phyloP scores from a whole-genome alignment of 2,329 filamentous ascomycete species.

The Pochonia chlamydosporia region DNA sequence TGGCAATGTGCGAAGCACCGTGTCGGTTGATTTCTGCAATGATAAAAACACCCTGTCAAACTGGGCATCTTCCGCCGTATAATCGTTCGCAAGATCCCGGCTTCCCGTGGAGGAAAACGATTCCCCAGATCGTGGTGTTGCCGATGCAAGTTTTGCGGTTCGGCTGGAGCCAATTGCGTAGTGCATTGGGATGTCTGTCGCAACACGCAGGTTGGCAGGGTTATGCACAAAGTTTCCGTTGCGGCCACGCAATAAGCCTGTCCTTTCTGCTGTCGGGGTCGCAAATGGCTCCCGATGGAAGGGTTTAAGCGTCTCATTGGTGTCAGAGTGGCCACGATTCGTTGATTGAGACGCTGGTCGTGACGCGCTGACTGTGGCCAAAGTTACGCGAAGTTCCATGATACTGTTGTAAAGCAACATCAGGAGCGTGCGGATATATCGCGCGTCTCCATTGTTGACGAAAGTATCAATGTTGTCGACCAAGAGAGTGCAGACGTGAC shows the following conservation, averaged over 20 bases:
- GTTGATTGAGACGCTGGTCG: constrained; percentile 15
- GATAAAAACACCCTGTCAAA: constrained; percentile 81
- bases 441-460: constrained; percentile 58
- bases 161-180: constrained; percentile 44
- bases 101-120: constrained; percentile 59
- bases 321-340: constrained; percentile 14
- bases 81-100: constrained; percentile 48
- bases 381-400: constrained; percentile 57
- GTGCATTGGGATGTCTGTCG: constrained; percentile 44
- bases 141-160: constrained; percentile 47
- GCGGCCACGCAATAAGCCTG: constrained; percentile 24
- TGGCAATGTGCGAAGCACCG: constrained; percentile 67
- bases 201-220: constrained; percentile 47
- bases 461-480: constrained; percentile 58
- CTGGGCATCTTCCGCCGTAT: constrained; percentile 68
- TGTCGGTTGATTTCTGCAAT: constrained; percentile 66
- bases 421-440: constrained; percentile 60
- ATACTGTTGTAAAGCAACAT: constrained; percentile 62
- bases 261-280: constrained; percentile 47
- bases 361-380: constrained; percentile 27
- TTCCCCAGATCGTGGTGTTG: constrained; percentile 78
- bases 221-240: constrained; percentile 39
- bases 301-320: constrained; percentile 43
- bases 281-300: constrained; percentile 46
- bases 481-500: constrained; percentile 57